Evolutionary conservation across 1,139 yeast genomes (phyloP), one percentile per base, ranked within the genome.

Genomic region (Hanseniaspora sp.): DNA sequence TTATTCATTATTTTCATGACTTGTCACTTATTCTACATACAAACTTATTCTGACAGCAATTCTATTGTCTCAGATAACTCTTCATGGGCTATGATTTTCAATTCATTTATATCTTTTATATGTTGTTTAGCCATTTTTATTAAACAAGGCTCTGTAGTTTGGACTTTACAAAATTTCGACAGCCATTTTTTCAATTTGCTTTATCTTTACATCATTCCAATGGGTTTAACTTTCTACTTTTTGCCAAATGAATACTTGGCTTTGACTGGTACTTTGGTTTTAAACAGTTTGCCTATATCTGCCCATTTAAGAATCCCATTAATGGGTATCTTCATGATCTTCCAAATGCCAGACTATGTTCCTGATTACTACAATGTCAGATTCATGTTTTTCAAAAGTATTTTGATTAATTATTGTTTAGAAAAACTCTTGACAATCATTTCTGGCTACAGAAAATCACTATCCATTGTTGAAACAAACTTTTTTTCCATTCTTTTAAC

Each of bases 381-480:
- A 30, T 41, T 55, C 4, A 30, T 48, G 1, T 59, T 59, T 18
- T 34, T 64, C 9, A 56, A 59, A 18, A 63, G 67, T 5, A 59
- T 67, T 31, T 52, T 58, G 1, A 44, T 63, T 13, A 68, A 70
- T 55, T 55, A 58, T 17, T 46, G 55, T 2, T 43, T 69, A 6
- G 60, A 65, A 34, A 59, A 57, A 29, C 48, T 60, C 1, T 56
- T 71, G 34, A 60, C 62, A 1, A 56, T 56, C 31, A 59, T 69
- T 5, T 63, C 72, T 5, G 48, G 45, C 5, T 60, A 68, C 49
- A 57, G 67, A 55, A 68, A 66, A 58, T 69, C 72, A 38, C 60
- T 70, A 49, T 71, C 69, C 54, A 53, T 57, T 8, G 63, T 69
- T 8, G 74, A 71, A 42, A 69, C 70, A 42, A 64, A 67, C 34